Evolutionary conservation across 495 filamentous ascomycete genomes (phyloP).

Genomic region (Aspergillus sclerotioniger): DNA sequence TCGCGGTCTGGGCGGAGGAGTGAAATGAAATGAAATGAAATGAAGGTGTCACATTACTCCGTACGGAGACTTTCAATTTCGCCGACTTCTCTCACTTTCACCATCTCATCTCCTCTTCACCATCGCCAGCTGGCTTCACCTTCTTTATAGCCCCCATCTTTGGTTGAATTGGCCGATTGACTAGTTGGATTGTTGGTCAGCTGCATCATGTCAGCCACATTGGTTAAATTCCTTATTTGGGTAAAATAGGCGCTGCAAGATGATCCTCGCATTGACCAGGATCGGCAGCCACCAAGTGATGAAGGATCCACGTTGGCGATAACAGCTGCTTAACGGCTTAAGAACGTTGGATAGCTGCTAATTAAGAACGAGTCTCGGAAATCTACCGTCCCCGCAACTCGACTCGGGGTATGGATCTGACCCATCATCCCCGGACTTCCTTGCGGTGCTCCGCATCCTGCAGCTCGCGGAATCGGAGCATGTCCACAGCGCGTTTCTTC

Average conservation of each 20-base stretch:
- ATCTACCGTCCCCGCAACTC: not conserved
- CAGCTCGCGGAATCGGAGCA: not conserved
- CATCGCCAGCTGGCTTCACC: too few relatives aligned
- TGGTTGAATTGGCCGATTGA: too few relatives aligned
- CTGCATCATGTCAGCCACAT: too few relatives aligned
- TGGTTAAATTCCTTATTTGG: not conserved
- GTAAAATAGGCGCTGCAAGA: not conserved
- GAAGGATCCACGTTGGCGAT: not conserved
- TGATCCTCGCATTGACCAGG: not conserved
- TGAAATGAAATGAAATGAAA: too few relatives aligned
- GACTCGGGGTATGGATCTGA: not conserved
- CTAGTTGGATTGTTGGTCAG: too few relatives aligned
- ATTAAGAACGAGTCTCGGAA: not conserved
- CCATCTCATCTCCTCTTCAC: too few relatives aligned
- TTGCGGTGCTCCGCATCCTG: not conserved
- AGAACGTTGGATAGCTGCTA: not conserved
- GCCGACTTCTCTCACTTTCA: too few relatives aligned
- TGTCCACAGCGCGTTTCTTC: not conserved
- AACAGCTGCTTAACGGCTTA: too few relatives aligned
- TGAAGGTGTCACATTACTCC: too few relatives aligned
- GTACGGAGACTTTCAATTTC: too few relatives aligned
- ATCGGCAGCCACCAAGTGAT: not conserved
- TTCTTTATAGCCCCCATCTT: too few relatives aligned
- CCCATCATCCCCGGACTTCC: not conserved
- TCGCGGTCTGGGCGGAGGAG: too few relatives aligned